These are phyloP conservation scores for Wickerhamomyces bisporus DNA, from an alignment of 805 yeast genomes.

Conservation along the genomic window DNA sequence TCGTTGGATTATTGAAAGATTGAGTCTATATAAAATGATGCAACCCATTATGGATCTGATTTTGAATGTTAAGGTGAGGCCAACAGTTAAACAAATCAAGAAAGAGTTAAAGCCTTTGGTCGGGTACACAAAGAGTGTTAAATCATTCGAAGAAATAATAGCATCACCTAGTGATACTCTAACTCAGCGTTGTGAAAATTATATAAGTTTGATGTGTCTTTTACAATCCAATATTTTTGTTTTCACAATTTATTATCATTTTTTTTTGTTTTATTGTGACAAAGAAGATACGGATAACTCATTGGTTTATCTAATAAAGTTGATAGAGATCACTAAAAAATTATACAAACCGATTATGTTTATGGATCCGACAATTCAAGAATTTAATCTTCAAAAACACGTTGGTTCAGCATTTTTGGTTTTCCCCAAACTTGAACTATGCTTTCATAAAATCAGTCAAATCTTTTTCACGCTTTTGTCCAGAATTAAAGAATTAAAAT, in stretches of 20 bases:
- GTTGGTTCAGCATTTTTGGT: not conserved
- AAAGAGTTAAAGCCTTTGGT: not conserved
- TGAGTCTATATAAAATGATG: not conserved
- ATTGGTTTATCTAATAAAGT: not conserved
- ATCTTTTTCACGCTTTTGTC: not conserved
- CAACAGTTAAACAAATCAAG: not conserved
- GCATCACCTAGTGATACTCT: not conserved
- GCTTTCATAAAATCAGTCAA: not conserved
- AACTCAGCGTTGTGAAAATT: not conserved
- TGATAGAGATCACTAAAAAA: not conserved
- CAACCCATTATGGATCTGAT: not conserved
- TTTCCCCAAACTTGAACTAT: constrained; percentile 1
- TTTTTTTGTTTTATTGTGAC: not conserved
- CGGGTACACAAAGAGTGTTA: too few relatives aligned
- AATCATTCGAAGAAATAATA: not conserved
- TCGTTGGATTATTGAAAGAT: not conserved
- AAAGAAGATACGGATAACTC: not conserved
- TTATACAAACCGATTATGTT: not conserved
- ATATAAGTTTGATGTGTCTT: not conserved
- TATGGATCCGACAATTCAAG: not conserved
- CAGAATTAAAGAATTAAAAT: constrained; percentile 1
- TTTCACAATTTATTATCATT: not conserved
- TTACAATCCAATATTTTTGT: not conserved
- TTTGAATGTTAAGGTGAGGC: not conserved
- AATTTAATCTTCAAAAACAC: not conserved